A percentile compares a stretch with the other conserved stretches of the same genome.
Evolutionary conservation across 1,284 basidiomycete genomes (phyloP).

Genomic region (Phylloboletellus chloephorus): DNA sequence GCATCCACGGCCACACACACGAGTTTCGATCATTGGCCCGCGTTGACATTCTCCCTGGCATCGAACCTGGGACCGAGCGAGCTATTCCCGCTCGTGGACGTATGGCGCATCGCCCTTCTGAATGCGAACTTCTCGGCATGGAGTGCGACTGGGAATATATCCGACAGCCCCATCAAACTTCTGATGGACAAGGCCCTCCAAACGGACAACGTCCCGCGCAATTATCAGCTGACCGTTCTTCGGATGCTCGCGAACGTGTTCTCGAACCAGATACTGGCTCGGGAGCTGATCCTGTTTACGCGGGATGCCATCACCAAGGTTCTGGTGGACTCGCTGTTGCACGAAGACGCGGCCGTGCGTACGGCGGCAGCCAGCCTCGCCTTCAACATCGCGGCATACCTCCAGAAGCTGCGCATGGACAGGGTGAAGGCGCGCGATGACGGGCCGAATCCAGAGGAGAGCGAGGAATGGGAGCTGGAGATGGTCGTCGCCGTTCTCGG

Average conservation of each 20-base stretch:
- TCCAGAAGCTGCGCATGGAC: conserved; percentile 57
- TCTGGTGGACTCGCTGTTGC: conserved; percentile 63
- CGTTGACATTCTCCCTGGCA: conserved; percentile 43
- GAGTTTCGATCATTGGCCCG: conserved; percentile 25
- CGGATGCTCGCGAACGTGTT: conserved; percentile 75
- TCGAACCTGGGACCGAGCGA: conserved; percentile 48
- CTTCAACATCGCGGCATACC: conserved; percentile 65
- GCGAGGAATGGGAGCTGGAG: conserved; percentile 82
- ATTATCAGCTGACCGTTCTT: conserved; percentile 63
- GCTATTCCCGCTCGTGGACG: conserved; percentile 78
- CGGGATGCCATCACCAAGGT: conserved; percentile 42
- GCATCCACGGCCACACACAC: conserved; percentile 35
- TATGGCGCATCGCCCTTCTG: conserved; percentile 77
- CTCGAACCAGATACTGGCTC: conserved; percentile 48
- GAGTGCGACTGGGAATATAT: conserved; percentile 35
- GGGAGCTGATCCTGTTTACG: conserved; percentile 43
- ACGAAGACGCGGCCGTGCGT: conserved; percentile 63
- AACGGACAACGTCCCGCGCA: conserved; percentile 39
- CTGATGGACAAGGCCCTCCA: conserved; percentile 43
- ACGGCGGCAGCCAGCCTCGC: conserved; percentile 77
- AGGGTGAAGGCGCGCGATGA: conserved; percentile 36
- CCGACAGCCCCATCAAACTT: conserved; percentile 36
- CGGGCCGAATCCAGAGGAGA: conserved; percentile 38
- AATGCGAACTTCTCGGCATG: conserved; percentile 53
- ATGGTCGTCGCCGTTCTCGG: conserved; percentile 74